Evolutionary conservation across 805 yeast genomes (phyloP).

Genomic region (Lachancea mirantina): DNA sequence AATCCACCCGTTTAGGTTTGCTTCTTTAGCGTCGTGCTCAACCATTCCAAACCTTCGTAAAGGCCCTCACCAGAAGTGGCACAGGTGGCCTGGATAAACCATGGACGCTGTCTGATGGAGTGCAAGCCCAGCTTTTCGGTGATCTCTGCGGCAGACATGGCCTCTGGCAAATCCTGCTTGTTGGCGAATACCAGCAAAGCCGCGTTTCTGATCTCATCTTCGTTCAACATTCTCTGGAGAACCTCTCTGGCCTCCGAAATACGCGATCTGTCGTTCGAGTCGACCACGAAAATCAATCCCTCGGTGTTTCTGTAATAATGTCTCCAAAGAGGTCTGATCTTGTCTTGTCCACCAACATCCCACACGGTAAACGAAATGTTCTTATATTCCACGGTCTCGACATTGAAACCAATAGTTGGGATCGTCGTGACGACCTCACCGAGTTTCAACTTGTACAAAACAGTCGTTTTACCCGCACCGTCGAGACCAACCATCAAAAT

Average conservation of each 20-base stretch:
- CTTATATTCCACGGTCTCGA: constrained; percentile 95
- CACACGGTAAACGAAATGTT: constrained; percentile 94
- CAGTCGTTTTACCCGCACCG: constrained; percentile 98
- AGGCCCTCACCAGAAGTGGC: constrained; percentile 99
- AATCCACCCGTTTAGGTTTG: constrained; percentile 36
- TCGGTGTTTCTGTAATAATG: constrained; percentile 98
- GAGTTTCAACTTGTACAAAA: constrained; percentile 85
- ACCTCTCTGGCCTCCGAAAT: constrained; percentile 97
- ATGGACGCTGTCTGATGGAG: constrained; percentile 96
- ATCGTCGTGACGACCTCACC: constrained; percentile 95
- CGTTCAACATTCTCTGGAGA: constrained; percentile 95
- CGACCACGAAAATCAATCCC: constrained; percentile 96
- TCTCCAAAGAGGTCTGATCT: constrained; percentile 98
- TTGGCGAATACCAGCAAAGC: constrained; percentile 92
- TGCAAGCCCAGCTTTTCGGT: constrained; percentile 95
- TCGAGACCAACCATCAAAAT: constrained; percentile 97
- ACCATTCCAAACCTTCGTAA: constrained; percentile 97
- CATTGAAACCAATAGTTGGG: constrained; percentile 96
- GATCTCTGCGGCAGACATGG: constrained; percentile 98
- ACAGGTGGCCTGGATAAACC: constrained; percentile 99
- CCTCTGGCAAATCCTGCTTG: constrained; percentile 98
- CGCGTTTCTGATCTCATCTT: constrained; percentile 96
- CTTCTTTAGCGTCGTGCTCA: constrained; percentile 81
- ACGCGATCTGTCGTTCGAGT: constrained; percentile 97
- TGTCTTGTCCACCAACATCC: constrained; percentile 99